Evolutionary conservation across 768 basidiomycete genomes (phyloP), one percentile per base, ranked within the genome.

Genomic region (Mycena crocata): DNA sequence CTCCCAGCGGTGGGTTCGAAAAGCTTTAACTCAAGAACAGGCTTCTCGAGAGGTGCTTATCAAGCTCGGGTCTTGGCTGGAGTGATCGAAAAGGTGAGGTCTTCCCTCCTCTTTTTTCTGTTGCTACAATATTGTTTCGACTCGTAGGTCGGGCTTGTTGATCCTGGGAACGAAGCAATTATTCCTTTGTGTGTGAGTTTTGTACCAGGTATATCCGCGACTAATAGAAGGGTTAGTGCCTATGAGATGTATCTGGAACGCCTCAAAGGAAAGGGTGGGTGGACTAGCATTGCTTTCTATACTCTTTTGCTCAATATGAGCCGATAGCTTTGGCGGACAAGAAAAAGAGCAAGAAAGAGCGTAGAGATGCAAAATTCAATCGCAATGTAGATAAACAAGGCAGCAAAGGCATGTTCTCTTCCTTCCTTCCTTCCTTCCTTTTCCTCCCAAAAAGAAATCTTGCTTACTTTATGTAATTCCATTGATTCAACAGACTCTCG

Each of bases 311-410:
- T 73, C 12, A 68, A 52, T 15, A 76, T 72, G 0, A 78, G 77
- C 66, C 67, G 67, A 13, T 79, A 76, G 76, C 65, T 79, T 6
- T 71, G n/a, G n/a, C n/a, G n/a, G n/a, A n/a, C n/a, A n/a, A n/a
- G n/a, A n/a, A n/a, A n/a, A n/a, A n/a, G n/a, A n/a, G n/a, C n/a
- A n/a, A n/a, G n/a, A n/a, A n/a, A n/a, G n/a, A n/a, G n/a, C n/a
- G n/a, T n/a, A n/a, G n/a, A n/a, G n/a, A n/a, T n/a, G n/a, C n/a
- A n/a, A n/a, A n/a, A n/a, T n/a, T n/a, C n/a, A n/a, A n/a, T n/a
- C n/a, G n/a, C n/a, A n/a, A n/a, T n/a, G n/a, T n/a, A n/a, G n/a
- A n/a, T n/a, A n/a, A n/a, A n/a, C n/a, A n/a, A n/a, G n/a, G n/a
- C n/a, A n/a, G n/a, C n/a, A n/a, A n/a, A n/a, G n/a, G n/a, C n/a